phyloP scores from a whole-genome alignment of 2,329 filamentous ascomycete genomes.

The Hirsutella minnesotensis region DNA sequence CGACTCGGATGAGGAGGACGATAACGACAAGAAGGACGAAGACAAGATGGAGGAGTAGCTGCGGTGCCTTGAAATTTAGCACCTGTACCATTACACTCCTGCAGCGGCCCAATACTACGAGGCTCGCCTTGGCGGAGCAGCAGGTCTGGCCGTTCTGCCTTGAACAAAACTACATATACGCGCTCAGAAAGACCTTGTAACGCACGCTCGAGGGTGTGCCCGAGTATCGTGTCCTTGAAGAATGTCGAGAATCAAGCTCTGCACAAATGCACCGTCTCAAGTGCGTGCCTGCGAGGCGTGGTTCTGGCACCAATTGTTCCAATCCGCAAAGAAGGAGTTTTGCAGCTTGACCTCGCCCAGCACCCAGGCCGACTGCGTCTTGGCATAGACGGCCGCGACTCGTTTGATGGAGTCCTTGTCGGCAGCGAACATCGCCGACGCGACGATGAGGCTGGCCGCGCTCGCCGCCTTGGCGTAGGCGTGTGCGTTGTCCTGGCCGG shows the following conservation, averaged over 20 bases:
- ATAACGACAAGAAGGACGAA: slow-evolving; percentile 46
- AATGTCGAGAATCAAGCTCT: no score
- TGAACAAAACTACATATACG: background rate
- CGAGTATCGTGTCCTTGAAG: no score
- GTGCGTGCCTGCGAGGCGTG: slow-evolving; percentile 23
- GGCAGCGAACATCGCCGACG: slow-evolving; percentile 45
- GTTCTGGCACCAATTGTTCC: slow-evolving; percentile 60
- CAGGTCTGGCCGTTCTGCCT: background rate
- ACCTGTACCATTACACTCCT: slow-evolving; percentile 22
- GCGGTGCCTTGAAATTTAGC: slow-evolving; percentile 2
- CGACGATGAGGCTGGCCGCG: slow-evolving; percentile 55
- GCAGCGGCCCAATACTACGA: slow-evolving; percentile 20
- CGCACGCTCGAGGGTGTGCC: no score
- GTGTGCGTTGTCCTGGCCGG: slow-evolving; percentile 51
- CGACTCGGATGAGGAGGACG: slow-evolving; percentile 78
- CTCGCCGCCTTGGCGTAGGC: slow-evolving; percentile 66
- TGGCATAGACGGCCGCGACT: slow-evolving; percentile 52
- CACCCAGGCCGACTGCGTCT: slow-evolving; percentile 46
- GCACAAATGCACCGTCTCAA: no score
- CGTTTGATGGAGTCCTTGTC: slow-evolving; percentile 40
- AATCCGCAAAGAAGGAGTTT: slow-evolving; percentile 56
- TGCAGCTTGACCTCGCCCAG: slow-evolving; percentile 48
- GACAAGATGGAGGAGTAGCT: slow-evolving; percentile 85
- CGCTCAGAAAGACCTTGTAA: no score
- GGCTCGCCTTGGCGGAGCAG: slow-evolving; percentile 14